Conservation (phyloP, 371 early-diverging fungal species). For the Mortierella sp. region DNA sequence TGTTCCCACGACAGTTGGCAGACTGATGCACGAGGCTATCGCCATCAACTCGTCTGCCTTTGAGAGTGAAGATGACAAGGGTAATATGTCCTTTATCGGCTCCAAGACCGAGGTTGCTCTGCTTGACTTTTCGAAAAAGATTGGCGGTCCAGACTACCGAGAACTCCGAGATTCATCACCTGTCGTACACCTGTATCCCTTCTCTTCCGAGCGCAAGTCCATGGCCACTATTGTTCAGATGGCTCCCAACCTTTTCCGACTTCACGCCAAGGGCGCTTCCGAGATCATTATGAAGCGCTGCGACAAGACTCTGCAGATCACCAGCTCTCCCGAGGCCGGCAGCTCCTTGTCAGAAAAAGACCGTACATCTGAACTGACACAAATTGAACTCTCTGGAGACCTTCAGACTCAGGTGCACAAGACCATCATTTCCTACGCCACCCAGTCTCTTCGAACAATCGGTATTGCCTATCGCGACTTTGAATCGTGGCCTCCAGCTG, state of each 20-base stretch:
- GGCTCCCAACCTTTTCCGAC: slow-evolving; percentile 59
- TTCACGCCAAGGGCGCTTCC: slow-evolving; percentile 88
- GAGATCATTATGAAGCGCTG: slow-evolving; percentile 76
- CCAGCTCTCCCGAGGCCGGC: slow-evolving; percentile 12
- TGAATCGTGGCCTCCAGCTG: slow-evolving; percentile 61
- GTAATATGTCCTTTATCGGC: slow-evolving; percentile 66
- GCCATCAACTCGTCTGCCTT: slow-evolving; percentile 88
- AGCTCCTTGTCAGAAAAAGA: slow-evolving; percentile 25
- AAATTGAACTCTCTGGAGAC: slow-evolving; percentile 61
- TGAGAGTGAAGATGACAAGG: slow-evolving; percentile 69
- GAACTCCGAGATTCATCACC: slow-evolving; percentile 59
- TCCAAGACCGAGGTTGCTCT: slow-evolving; percentile 91
- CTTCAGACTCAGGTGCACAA: slow-evolving; percentile 59
- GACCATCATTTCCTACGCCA: slow-evolving; percentile 73
- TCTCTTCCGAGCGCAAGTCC: slow-evolving; percentile 86
- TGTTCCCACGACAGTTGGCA: slow-evolving; percentile 57
- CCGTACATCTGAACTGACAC: slow-evolving; percentile 55
- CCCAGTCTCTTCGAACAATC: slow-evolving; percentile 73
- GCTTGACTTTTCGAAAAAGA: slow-evolving; percentile 66
- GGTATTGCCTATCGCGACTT: slow-evolving; percentile 79
- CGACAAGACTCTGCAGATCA: slow-evolving; percentile 39
- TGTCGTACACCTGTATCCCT: slow-evolving; percentile 76
- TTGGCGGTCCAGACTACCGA: slow-evolving; percentile 63
- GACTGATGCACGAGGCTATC: slow-evolving; percentile 71
- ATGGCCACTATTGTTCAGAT: slow-evolving; percentile 85